Percentiles rank a stretch among this genome's conserved stretches.
Conservation (phyloP, 257 asterid species). For the Ligustrum vulgare region DNA sequence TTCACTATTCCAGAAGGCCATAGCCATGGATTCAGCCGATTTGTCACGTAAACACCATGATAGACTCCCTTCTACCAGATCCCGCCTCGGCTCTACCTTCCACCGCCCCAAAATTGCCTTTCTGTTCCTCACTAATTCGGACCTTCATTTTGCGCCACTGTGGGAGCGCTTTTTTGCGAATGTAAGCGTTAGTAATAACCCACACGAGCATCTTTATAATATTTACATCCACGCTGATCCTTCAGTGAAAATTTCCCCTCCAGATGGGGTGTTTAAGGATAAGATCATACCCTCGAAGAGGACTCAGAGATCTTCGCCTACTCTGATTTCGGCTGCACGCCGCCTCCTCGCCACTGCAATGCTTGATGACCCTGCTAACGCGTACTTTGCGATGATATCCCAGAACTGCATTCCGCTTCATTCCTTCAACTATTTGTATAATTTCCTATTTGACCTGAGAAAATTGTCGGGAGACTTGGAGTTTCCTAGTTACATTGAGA, state of each 20-base stretch:
- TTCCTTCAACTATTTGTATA: conserved; percentile 55
- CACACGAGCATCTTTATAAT: conserved; percentile 50
- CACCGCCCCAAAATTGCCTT: conserved; percentile 88
- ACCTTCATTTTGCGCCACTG: conserved; percentile 65
- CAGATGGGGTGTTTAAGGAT: conserved; percentile 53
- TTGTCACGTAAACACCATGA: conserved; percentile 40
- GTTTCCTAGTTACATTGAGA: conserved; percentile 68
- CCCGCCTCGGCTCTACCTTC: conserved; percentile 61
- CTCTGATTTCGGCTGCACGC: conserved; percentile 70
- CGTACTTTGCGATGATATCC: conserved; percentile 58
- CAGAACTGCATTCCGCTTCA: conserved; percentile 73
- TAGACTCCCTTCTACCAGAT: conserved; percentile 59
- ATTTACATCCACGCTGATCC: conserved; percentile 91
- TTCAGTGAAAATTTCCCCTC: conserved; percentile 36
- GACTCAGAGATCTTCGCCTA: conserved; percentile 92
- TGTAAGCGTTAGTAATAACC: conserved; percentile 26
- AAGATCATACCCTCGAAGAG: conserved; percentile 60
- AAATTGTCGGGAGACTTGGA: conserved; percentile 51
- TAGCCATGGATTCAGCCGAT: conserved; percentile 51
- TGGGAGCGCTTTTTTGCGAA: conserved; percentile 72
- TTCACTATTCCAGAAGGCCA: conserved; percentile 79
- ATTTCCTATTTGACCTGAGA: conserved; percentile 57
- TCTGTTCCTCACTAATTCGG: conserved; percentile 77
- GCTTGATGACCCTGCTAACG: conserved; percentile 61
- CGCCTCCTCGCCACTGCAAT: conserved; percentile 73